A percentile compares a stretch with the other conserved stretches of the same genome.
These are phyloP conservation scores for Cladosporium cucumerinum DNA, from an alignment of 2,329 filamentous ascomycete genomes.

Conservation along the genomic window DNA sequence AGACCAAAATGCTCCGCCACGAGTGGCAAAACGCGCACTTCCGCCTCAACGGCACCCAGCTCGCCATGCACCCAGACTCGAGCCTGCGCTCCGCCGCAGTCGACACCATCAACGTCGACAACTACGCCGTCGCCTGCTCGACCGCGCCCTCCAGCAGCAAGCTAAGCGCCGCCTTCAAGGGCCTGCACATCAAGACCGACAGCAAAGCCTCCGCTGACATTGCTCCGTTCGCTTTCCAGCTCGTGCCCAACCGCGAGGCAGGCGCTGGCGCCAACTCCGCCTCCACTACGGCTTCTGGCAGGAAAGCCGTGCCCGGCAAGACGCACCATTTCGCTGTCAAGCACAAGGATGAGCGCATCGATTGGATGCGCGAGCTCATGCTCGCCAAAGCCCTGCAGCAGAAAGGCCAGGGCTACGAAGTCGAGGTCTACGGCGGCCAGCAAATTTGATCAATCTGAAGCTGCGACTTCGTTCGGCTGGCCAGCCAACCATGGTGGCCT, in stretches of 20 bases:
- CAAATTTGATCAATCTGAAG: neutral
- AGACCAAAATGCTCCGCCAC: slow-evolving; percentile 81
- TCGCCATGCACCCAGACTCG: slow-evolving; percentile 64
- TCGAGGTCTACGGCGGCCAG: slow-evolving; percentile 67
- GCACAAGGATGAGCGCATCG: slow-evolving; percentile 82
- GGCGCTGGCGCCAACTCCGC: slow-evolving; percentile 14
- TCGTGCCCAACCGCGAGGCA: slow-evolving; percentile 63
- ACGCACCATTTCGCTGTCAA: slow-evolving; percentile 92
- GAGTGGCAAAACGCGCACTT: slow-evolving; percentile 95
- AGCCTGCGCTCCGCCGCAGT: slow-evolving; percentile 60
- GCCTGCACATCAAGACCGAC: slow-evolving; percentile 59
- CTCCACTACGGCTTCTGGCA: slow-evolving; percentile 8
- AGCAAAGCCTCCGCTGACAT: slow-evolving; percentile 39
- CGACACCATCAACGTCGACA: slow-evolving; percentile 81
- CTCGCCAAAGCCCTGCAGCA: slow-evolving; percentile 81
- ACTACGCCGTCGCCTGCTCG: slow-evolving; percentile 84
- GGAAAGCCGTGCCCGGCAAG: slow-evolving; percentile 59
- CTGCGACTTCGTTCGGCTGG: neutral
- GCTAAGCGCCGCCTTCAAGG: slow-evolving; percentile 82
- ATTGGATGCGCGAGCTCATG: slow-evolving; percentile 96
- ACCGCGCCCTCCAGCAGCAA: slow-evolving; percentile 72
- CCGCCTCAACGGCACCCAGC: slow-evolving; percentile 62
- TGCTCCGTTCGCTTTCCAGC: slow-evolving; percentile 75
- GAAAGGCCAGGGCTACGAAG: slow-evolving; percentile 78
- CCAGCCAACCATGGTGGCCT: neutral